phyloP scores from a whole-genome alignment of 305 asterid species.

The Salvia sclarea region DNA sequence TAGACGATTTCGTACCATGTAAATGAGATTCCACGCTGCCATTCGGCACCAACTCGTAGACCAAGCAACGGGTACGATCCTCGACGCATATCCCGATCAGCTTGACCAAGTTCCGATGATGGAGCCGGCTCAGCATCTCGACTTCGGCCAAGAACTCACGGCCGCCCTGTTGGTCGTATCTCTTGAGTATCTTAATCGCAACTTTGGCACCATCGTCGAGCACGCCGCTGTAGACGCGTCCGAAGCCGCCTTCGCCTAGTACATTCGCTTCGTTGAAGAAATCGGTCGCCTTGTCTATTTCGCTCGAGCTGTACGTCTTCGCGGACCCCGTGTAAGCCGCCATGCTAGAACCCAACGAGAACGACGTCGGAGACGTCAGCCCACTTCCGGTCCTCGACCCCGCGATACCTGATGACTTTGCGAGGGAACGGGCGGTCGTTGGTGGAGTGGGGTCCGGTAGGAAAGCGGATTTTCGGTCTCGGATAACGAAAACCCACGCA shows the following conservation, averaged over 20 bases:
- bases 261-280: constrained; percentile 70
- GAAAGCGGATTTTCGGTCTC: constrained; percentile 40
- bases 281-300: constrained; percentile 82
- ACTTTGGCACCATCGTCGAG: constrained; percentile 77
- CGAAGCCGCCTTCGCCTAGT: constrained; percentile 98
- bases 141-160: constrained; percentile 97
- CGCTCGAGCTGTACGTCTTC: constrained; percentile 63
- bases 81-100: constrained; percentile 93
- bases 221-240: constrained; percentile 80
- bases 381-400: constrained; percentile 62
- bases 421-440: constrained; percentile 52
- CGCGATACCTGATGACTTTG: constrained; percentile 71
- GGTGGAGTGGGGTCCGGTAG: constrained; percentile 61
- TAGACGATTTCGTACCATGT: constrained; percentile 57
- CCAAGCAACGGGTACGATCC: constrained; percentile 76
- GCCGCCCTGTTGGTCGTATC: constrained; percentile 86
- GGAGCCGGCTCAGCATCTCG: constrained; percentile 98
- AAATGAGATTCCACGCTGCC: constrained; percentile 96
- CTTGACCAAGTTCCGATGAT: constrained; percentile 92
- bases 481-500: constrained; percentile 65
- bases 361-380: constrained; percentile 62
- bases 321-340: constrained; percentile 84
- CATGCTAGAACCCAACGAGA: constrained; percentile 80
- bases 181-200: constrained; percentile 86
- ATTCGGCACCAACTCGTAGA: constrained; percentile 83